Evolutionary conservation across 331 rosid species (phyloP).

Genomic region (Ulmus americana): DNA sequence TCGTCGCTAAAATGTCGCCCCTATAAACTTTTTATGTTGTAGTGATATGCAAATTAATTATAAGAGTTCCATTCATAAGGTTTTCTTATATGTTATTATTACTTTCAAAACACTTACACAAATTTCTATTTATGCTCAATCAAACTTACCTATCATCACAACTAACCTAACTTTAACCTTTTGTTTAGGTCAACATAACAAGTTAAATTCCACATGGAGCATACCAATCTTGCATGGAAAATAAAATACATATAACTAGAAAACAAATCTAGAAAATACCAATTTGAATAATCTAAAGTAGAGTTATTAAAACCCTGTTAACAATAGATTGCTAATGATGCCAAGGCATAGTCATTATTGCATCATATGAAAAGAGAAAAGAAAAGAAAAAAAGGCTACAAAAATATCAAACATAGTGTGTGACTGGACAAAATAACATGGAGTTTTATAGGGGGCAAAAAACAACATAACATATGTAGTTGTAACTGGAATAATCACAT

Average conservation of each 20-base stretch:
- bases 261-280: conserved; percentile 3
- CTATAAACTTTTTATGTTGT: too few species aligned
- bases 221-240: conserved; percentile 22
- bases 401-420: not conserved
- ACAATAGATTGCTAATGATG: conserved; percentile 28
- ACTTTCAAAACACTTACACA: not conserved
- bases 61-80: not conserved
- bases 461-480: conserved; percentile 1
- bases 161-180: not conserved
- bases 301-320: not conserved
- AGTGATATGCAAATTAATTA: not conserved
- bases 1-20: too few species aligned
- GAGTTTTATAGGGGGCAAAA: conserved; percentile 6
- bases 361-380: conserved; percentile 17
- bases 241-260: not conserved
- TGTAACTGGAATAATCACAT: conserved; percentile 12
- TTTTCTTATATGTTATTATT: not conserved
- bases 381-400: conserved; percentile 1
- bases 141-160: not conserved
- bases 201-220: conserved; percentile 5
- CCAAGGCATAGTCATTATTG: conserved; percentile 18
- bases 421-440: conserved; percentile 22
- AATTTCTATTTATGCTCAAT: not conserved
- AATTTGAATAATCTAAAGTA: conserved; percentile 1
- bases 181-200: not conserved